A percentile compares a stretch with the other conserved stretches of the same genome.
Evolutionary conservation across 805 yeast species (phyloP).

Genomic region (Ogataea ganodermae): DNA sequence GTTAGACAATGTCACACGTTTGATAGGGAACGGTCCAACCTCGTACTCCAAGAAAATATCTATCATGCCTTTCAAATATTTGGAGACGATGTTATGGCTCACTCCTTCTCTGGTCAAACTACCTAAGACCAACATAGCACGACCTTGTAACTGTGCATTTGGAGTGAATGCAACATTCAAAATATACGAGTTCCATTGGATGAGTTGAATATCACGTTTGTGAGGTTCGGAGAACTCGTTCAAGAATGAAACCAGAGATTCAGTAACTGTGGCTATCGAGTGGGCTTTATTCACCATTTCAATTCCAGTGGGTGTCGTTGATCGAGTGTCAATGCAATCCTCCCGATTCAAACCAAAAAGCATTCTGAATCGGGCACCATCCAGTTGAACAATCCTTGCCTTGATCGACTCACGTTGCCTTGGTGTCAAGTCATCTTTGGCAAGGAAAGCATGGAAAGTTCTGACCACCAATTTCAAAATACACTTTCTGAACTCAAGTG

Average conservation of each 20-base stretch:
- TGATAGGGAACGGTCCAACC: slow-evolving; percentile 18
- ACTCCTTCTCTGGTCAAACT: slow-evolving; percentile 64
- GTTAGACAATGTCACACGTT: slow-evolving; percentile 28
- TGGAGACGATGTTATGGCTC: slow-evolving; percentile 49
- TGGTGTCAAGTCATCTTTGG: slow-evolving; percentile 52
- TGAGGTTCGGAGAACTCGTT: slow-evolving; percentile 47
- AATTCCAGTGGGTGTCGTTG: slow-evolving; percentile 29
- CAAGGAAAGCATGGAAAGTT: slow-evolving; percentile 66
- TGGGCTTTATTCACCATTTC: slow-evolving; percentile 44
- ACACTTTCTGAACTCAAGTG: slow-evolving; percentile 57
- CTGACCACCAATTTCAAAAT: slow-evolving; percentile 65
- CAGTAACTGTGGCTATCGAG: slow-evolving; percentile 61
- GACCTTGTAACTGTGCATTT: slow-evolving; percentile 60
- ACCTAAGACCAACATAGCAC: slow-evolving; percentile 72
- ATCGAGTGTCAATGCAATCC: slow-evolving; percentile 37
- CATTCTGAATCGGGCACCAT: slow-evolving; percentile 67
- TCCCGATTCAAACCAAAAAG: slow-evolving; percentile 69
- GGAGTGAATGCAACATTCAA: slow-evolving; percentile 60
- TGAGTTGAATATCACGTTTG: slow-evolving; percentile 56
- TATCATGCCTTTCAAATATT: slow-evolving; percentile 27
- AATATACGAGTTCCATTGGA: slow-evolving; percentile 65
- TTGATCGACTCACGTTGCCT: slow-evolving; percentile 44
- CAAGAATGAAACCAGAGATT: slow-evolving; percentile 53
- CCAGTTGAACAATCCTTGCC: slow-evolving; percentile 46
- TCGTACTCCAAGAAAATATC: slow-evolving; percentile 30